phyloP scores from a whole-genome alignment of 768 basidiomycete species.

The Leccinellum rugosiceps region DNA sequence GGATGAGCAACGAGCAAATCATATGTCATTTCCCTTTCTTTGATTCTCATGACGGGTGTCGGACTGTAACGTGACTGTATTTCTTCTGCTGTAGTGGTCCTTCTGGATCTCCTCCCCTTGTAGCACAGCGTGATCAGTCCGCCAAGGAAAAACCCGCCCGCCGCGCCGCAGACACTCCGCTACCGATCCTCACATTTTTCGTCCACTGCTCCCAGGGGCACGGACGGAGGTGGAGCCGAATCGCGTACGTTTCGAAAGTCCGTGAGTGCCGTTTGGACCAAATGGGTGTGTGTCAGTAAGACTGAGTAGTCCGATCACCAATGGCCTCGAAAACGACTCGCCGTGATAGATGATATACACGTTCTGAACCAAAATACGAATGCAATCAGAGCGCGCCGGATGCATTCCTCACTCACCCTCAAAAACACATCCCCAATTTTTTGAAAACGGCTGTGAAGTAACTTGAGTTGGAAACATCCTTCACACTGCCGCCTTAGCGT shows the following conservation, averaged over 20 bases:
- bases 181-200: conserved; percentile 13
- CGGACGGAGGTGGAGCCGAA: conserved; percentile 22
- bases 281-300: conserved; percentile 47
- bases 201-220: conserved; percentile 13
- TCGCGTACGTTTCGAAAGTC: conserved; percentile 44
- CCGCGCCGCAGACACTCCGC: conserved; percentile 25
- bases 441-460: too few relatives aligned
- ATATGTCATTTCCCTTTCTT: background rate
- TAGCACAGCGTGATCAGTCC: conserved; percentile 23
- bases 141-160: conserved; percentile 38
- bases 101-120: conserved; percentile 8
- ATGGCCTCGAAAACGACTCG: conserved; percentile 36
- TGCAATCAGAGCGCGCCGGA: conserved; percentile 1
- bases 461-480: too few relatives aligned
- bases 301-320: conserved; percentile 44
- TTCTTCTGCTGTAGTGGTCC: background rate
- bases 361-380: conserved; percentile 36
- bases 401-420: conserved; percentile 35
- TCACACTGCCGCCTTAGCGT: too few relatives aligned
- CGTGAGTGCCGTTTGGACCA: conserved; percentile 27
- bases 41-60: background rate
- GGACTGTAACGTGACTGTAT: background rate
- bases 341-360: conserved; percentile 50
- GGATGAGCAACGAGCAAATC: conserved; percentile 8
- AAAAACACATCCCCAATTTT: conserved; percentile 60